Conservation (phyloP, 192 early-diverging fungal species). For the Entomortierella parvispora region DNA sequence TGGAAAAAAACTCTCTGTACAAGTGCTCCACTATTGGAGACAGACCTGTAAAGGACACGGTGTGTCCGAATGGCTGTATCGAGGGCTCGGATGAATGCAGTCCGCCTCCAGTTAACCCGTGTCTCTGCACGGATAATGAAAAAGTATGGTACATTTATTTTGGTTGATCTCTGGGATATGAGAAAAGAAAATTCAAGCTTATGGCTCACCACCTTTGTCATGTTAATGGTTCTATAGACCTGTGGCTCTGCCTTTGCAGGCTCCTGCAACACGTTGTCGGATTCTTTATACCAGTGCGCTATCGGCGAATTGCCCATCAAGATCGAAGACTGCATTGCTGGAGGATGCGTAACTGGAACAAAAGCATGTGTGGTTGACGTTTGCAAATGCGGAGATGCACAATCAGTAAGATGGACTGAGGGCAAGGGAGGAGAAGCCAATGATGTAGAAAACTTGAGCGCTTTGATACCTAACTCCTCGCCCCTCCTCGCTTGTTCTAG, state of each 20-base stretch:
- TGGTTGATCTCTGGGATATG: background rate
- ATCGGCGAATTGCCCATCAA: background rate
- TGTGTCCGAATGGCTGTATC: background rate
- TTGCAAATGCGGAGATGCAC: constrained; percentile 15
- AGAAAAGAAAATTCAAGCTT: too few species aligned
- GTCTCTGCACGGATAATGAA: constrained; percentile 1
- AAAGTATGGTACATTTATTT: background rate
- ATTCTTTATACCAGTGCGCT: background rate
- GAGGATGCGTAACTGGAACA: constrained; percentile 9
- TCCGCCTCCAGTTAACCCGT: background rate
- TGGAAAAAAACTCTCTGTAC: constrained; percentile 3
- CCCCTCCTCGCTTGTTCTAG: too few species aligned
- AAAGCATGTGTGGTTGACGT: constrained; percentile 1
- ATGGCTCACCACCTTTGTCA: too few species aligned
- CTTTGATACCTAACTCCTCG: background rate
- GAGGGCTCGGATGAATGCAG: background rate
- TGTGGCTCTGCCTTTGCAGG: constrained; percentile 5
- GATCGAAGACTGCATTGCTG: background rate
- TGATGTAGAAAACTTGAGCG: too few species aligned
- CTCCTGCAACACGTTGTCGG: background rate
- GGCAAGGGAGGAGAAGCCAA: background rate
- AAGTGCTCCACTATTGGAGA: background rate
- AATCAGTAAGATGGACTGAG: background rate
- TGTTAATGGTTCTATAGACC: background rate
- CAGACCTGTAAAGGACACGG: background rate